Evolutionary conservation across 306 rosid species (phyloP), one percentile per base, ranked within the genome.

Genomic region (Neltuma alba): DNA sequence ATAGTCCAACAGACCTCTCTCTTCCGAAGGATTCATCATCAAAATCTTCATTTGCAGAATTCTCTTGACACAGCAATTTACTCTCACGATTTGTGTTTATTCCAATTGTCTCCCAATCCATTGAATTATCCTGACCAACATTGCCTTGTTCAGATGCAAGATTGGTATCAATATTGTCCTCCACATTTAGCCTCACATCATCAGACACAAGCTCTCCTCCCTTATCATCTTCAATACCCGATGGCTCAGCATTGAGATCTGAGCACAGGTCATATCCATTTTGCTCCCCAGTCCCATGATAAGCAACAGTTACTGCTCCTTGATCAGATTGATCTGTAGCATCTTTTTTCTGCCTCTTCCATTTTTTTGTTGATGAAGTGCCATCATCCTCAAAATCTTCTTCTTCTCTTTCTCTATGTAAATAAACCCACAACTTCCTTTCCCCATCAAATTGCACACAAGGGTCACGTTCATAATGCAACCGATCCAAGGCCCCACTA

Each of bases 381-480:
- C 99, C 99, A 76, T 96, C 99, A 80, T 96, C 99, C 85, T 93
- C 99, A 73, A 96, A 96, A 87, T 93, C 99, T 87, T 96, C 99
- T 75, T 96, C 99, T 79, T 96, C 99, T 82, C 99, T 91, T 83
- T 96, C 99, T 83, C 96, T 91, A 70, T 96, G 99, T 82, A 96
- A 90, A 83, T 96, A 96, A 81, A 91, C 99, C 99, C 99, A 96
- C 76, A 96, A 79, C 83, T 96, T 93, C 78, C 98, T 91, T 83
- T 96, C 99, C 37, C 94, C 97, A 38, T 96, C 99, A 84, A 91
- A 96, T 73, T 91, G 99, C 21, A 96, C 99, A 86, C 98, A 96
- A 77, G 99, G 99, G 81, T 96, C 99, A 63, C 99, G 98, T 77
- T 96, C 99, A 87, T 96, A 96, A 83, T 96, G 99, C 90, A 96